phyloP scores from a whole-genome alignment of 331 rosid species.

The Rhamnella rubrinervis region DNA sequence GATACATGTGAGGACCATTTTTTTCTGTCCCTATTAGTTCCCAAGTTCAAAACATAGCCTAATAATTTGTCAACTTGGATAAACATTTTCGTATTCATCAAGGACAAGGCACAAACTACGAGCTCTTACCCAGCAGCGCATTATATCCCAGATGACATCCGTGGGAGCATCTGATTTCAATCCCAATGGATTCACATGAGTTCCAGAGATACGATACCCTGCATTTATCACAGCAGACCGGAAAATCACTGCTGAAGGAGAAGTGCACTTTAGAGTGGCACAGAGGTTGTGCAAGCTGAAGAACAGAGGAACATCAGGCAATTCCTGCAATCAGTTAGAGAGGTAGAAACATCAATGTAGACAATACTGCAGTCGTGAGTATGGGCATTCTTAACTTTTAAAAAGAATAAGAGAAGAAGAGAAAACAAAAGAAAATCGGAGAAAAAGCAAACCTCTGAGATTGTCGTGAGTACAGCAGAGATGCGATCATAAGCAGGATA shows the following conservation, averaged over 20 bases:
- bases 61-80: background rate
- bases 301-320: conserved; percentile 90
- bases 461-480: conserved; percentile 81
- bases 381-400: background rate
- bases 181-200: conserved; percentile 92
- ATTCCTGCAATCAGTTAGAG: conserved; percentile 53
- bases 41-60: no score
- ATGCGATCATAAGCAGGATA: conserved; percentile 92
- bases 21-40: no score
- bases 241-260: conserved; percentile 89
- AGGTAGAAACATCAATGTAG: background rate
- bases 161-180: conserved; percentile 98
- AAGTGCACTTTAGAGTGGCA: conserved; percentile 94
- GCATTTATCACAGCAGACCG: conserved; percentile 96
- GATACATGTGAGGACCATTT: no score
- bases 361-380: background rate
- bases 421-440: background rate
- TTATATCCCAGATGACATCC: conserved; percentile 95
- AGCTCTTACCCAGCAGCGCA: conserved; percentile 93
- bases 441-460: conserved; percentile 65
- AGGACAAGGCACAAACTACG: background rate
- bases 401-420: background rate
- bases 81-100: background rate
- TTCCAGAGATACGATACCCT: conserved; percentile 88
- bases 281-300: conserved; percentile 93